phyloP scores from a whole-genome alignment of 2,329 filamentous ascomycete genomes.

The Diplodia intermedia region DNA sequence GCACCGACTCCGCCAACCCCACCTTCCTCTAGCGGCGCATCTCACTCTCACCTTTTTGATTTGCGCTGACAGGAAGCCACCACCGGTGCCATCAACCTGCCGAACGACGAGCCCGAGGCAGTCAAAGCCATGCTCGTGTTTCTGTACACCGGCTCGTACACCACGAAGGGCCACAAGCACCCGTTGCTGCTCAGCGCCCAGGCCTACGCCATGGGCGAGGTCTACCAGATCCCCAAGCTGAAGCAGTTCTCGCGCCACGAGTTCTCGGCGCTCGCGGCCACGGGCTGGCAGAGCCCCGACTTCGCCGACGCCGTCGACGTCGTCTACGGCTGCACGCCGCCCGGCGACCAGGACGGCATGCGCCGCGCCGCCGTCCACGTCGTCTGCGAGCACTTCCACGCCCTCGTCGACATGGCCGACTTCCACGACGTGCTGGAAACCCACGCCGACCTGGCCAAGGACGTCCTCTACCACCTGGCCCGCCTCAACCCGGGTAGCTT shows the following conservation, averaged over 20 bases:
- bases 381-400: background rate
- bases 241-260: too few species aligned
- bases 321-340: background rate
- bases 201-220: background rate
- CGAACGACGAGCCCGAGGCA: conserved; percentile 72
- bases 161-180: too few species aligned
- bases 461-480: background rate
- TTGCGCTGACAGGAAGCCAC: background rate
- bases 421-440: background rate
- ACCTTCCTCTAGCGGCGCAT: too few species aligned
- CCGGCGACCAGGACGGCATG: background rate
- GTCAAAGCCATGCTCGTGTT: conserved; percentile 82
- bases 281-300: background rate
- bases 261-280: background rate
- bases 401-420: background rate
- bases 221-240: background rate
- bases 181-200: background rate
- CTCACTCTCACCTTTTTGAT: background rate
- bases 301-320: background rate
- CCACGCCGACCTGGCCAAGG: background rate
- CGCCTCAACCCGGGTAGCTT: too few species aligned
- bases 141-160: conserved; percentile 83
- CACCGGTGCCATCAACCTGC: conserved; percentile 63
- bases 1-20: too few species aligned
- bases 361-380: background rate